Conservation (phyloP, 73 alveolate genomes). For the Paraurostyla sp. region DNA sequence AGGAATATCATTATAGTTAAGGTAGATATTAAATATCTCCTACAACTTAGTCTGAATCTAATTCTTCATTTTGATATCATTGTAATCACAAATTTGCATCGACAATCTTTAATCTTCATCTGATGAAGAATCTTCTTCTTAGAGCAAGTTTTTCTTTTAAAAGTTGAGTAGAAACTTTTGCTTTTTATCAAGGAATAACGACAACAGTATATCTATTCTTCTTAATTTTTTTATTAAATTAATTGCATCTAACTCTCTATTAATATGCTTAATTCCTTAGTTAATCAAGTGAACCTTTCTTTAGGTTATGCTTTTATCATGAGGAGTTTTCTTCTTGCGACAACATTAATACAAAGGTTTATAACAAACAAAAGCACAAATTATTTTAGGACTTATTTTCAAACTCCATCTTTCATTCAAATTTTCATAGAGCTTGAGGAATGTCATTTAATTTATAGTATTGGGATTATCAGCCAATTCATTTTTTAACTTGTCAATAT, state of each 20-base stretch:
- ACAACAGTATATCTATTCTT: not conserved
- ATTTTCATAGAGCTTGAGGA: no score
- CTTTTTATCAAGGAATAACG: not conserved
- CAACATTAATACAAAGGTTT: not conserved
- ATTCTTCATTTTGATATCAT: no score
- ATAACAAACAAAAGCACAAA: not conserved
- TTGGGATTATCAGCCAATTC: no score
- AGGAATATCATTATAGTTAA: no score
- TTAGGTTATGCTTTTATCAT: not conserved
- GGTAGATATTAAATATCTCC: no score
- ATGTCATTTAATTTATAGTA: no score
- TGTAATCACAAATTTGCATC: no score
- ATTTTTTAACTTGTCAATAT: no score
- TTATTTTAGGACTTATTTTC: no score
- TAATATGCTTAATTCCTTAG: not conserved
- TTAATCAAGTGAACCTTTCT: not conserved
- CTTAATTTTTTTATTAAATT: not conserved
- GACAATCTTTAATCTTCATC: not conserved
- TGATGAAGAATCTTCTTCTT: slow-evolving; percentile 5
- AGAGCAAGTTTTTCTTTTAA: not conserved
- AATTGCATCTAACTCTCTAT: not conserved
- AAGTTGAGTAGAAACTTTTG: not conserved
- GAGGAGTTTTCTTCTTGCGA: not conserved
- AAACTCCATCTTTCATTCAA: no score
- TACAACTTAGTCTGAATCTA: no score